Evolutionary conservation across 2,329 filamentous ascomycete species (phyloP).

Genomic region (Trichoderma pleuroti): DNA sequence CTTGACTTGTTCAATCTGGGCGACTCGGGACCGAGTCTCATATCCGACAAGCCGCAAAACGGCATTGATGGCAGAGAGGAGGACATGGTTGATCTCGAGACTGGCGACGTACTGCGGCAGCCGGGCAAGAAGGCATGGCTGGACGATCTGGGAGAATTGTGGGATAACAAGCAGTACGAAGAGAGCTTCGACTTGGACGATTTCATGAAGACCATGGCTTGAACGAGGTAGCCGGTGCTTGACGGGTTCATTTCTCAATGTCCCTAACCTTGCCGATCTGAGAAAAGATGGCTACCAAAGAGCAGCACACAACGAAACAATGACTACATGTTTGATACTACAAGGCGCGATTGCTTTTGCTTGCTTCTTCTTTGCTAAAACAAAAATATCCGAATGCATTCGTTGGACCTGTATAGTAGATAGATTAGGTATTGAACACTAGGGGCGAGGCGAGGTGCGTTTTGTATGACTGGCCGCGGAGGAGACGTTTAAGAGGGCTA

Average conservation of each 20-base stretch:
- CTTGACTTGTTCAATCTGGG: slow-evolving; percentile 92
- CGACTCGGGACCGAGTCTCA: slow-evolving; percentile 66
- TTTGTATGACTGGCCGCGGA: background rate
- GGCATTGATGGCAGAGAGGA: slow-evolving; percentile 63
- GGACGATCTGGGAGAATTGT: slow-evolving; percentile 91
- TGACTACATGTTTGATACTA: background rate
- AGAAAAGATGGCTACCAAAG: background rate
- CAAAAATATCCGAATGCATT: background rate
- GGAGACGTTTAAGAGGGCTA: background rate
- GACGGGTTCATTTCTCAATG: background rate
- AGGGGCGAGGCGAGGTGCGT: background rate
- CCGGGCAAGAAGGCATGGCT: slow-evolving; percentile 96
- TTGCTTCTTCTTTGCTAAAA: background rate
- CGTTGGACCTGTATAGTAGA: slow-evolving; percentile 9
- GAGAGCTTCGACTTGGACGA: slow-evolving; percentile 96
- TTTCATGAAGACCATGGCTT: slow-evolving; percentile 91
- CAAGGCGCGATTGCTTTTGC: background rate
- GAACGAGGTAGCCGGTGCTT: slow-evolving; percentile 18
- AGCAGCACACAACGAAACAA: background rate
- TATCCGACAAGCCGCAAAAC: slow-evolving; percentile 58
- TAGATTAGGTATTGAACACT: background rate
- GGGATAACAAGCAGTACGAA: slow-evolving; percentile 97
- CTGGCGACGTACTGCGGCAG: slow-evolving; percentile 86
- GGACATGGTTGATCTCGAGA: slow-evolving; percentile 90
- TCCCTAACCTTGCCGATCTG: background rate